Conservation (phyloP, 495 filamentous ascomycete genomes). For the Hyaloscypha finlandica region DNA sequence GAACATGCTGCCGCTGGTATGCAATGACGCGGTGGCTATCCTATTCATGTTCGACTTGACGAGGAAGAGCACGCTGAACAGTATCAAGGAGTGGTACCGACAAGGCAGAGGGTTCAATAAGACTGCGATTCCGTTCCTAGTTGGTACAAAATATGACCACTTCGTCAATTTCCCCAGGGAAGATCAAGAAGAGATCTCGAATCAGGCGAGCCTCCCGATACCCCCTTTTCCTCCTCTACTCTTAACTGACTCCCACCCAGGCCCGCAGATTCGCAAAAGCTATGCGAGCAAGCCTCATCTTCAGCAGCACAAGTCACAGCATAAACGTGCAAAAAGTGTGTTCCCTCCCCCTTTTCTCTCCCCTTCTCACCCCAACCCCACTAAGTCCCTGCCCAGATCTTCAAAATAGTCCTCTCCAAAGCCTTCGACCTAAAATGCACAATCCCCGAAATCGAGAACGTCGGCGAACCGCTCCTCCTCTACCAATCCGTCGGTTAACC, state of each 20-base stretch:
- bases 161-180: conserved; percentile 97
- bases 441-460: conserved; percentile 96
- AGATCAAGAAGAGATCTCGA: conserved; percentile 97
- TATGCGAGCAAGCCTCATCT: conserved; percentile 96
- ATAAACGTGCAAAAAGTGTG: conserved; percentile 98
- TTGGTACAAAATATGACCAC: conserved; percentile 98
- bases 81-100: conserved; percentile 99
- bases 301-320: conserved; percentile 97
- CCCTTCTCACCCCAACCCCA: neutral
- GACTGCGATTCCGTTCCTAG: conserved; percentile 94
- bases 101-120: conserved; percentile 99
- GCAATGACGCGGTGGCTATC: conserved; percentile 97
- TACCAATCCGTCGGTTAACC: conserved; percentile 69
- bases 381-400: conserved; percentile 66
- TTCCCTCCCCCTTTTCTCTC: neutral
- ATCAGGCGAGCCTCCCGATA: conserved; percentile 61
- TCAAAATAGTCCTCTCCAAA: conserved; percentile 98
- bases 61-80: conserved; percentile 95
- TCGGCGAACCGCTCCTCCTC: conserved; percentile 92
- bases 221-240: neutral
- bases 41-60: conserved; percentile 99
- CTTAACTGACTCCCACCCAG: conserved; percentile 42
- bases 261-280: conserved; percentile 95
- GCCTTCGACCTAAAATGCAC: conserved; percentile 99
- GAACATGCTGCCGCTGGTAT: conserved; percentile 98